Conservation (phyloP, 805 yeast genomes). For the Saturnispora mendoncae region DNA sequence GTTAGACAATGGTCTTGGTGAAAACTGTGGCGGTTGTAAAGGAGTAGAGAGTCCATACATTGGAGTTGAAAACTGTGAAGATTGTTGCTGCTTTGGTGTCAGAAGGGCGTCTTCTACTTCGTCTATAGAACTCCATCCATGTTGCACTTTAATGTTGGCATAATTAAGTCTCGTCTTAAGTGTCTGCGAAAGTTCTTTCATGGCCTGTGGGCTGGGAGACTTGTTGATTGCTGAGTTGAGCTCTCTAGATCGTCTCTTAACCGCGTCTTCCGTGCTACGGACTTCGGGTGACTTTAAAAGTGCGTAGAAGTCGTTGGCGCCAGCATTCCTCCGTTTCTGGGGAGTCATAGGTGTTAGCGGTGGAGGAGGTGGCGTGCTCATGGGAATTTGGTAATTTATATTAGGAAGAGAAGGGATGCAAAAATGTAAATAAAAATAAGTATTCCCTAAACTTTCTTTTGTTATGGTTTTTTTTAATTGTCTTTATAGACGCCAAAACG, state of each 20-base stretch:
- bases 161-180: slow-evolving; percentile 30
- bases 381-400: slow-evolving; percentile 24
- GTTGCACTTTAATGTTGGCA: slow-evolving; percentile 30
- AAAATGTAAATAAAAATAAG: not conserved
- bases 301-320: slow-evolving; percentile 28
- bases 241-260: slow-evolving; percentile 28
- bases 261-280: slow-evolving; percentile 8
- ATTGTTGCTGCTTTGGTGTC: slow-evolving; percentile 1
- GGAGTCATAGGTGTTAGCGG: slow-evolving; percentile 21
- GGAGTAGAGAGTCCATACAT: not conserved
- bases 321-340: slow-evolving; percentile 21
- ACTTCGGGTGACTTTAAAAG: slow-evolving; percentile 30
- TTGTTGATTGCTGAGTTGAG: slow-evolving; percentile 24
- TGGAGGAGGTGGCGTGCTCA: slow-evolving; percentile 29
- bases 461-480: not conserved
- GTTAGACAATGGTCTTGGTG: slow-evolving; percentile 9
- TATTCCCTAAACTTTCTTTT: not conserved
- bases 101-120: slow-evolving; percentile 24
- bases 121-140: slow-evolving; percentile 28
- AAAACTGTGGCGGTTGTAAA: slow-evolving; percentile 6
- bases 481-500: slow-evolving; percentile 8
- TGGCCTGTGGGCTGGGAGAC: slow-evolving; percentile 23
- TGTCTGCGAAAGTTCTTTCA: slow-evolving; percentile 30
- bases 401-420: slow-evolving; percentile 2
- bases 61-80: slow-evolving; percentile 4